Conservation (phyloP, 257 asterid genomes). For the Solanum pimpinellifolium region DNA sequence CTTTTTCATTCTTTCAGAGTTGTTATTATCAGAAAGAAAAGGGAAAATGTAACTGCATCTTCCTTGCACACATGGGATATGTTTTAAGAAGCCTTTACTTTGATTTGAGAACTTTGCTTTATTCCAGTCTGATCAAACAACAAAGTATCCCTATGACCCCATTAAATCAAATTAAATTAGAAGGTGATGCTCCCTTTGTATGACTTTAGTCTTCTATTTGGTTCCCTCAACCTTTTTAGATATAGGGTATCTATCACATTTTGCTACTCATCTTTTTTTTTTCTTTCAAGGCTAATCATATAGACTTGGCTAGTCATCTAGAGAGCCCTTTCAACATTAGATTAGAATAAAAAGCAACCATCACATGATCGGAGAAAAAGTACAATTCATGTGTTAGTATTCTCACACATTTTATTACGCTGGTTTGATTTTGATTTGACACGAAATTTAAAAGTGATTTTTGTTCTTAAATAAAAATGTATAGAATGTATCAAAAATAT, state of each 20-base stretch:
- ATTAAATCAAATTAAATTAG: neutral
- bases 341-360: neutral
- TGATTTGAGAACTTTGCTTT: slow-evolving; percentile 5
- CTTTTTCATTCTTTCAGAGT: neutral
- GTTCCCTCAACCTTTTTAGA: neutral
- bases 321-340: neutral
- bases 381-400: neutral
- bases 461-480: neutral
- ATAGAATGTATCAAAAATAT: no score
- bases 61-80: neutral
- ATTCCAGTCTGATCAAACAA: slow-evolving; percentile 14
- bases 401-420: neutral
- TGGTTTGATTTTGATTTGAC: neutral
- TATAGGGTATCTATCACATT: slow-evolving; percentile 1
- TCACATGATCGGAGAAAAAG: slow-evolving; percentile 16
- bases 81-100: neutral
- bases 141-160: slow-evolving; percentile 15
- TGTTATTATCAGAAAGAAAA: neutral
- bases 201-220: neutral
- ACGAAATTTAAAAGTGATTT: no score
- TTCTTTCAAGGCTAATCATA: neutral
- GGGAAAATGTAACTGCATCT: neutral
- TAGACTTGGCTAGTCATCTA: neutral
- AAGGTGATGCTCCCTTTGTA: neutral
- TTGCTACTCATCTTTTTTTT: neutral